Evolutionary conservation across 139 green algal species (phyloP).

Genomic region (Tetraselmis chui): DNA sequence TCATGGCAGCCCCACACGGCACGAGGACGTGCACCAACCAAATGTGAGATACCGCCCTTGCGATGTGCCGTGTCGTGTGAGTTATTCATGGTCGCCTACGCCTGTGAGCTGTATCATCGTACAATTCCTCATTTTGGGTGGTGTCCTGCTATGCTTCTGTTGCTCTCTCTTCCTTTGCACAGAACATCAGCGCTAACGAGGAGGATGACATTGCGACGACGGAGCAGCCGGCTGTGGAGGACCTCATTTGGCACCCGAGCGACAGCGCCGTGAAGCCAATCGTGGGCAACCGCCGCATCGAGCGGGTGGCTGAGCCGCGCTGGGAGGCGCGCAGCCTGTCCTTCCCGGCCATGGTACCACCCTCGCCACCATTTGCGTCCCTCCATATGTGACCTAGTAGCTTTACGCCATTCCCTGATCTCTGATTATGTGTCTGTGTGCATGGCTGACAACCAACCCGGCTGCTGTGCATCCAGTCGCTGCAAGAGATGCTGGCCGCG

Average conservation of each 20-base stretch:
- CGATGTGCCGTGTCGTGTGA: no score
- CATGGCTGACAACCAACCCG: no score
- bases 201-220: neutral
- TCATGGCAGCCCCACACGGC: neutral
- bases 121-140: no score
- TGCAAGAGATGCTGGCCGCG: constrained; percentile 49
- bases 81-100: no score
- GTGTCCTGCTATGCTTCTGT: no score
- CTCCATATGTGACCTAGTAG: no score
- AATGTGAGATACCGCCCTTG: neutral
- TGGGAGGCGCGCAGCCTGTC: constrained; percentile 24
- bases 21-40: neutral
- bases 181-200: neutral
- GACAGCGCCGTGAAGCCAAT: constrained; percentile 85
- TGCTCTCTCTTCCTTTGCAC: no score
- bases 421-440: no score
- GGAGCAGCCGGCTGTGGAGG: constrained; percentile 19
- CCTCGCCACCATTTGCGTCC: neutral
- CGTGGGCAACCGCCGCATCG: constrained; percentile 77
- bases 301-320: constrained; percentile 29
- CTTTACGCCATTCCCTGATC: no score
- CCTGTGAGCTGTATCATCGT: no score
- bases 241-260: constrained; percentile 69
- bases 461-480: constrained; percentile 4
- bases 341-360: neutral